These are phyloP conservation scores for Termitomyces sp. DNA, from an alignment of 768 basidiomycete species.

Conservation along the genomic window DNA sequence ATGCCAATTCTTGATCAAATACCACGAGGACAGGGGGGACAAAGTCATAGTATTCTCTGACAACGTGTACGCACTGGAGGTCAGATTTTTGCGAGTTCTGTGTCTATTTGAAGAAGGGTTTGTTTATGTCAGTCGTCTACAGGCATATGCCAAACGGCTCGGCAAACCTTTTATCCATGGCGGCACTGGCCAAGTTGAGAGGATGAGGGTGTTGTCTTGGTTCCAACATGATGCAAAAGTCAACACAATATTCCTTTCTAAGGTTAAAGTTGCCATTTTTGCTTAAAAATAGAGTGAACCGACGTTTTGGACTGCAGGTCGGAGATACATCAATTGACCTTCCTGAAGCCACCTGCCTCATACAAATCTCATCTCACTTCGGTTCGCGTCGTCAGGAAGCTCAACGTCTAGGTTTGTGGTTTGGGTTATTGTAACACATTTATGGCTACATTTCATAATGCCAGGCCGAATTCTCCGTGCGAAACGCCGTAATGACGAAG, in stretches of 20 bases:
- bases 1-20: constrained; percentile 97
- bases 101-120: background rate
- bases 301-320: constrained; percentile 45
- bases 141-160: constrained; percentile 93
- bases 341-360: constrained; percentile 97
- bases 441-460: background rate
- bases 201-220: constrained; percentile 90
- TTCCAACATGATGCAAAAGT: constrained; percentile 95
- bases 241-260: constrained; percentile 98
- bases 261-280: constrained; percentile 42
- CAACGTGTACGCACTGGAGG: constrained; percentile 96
- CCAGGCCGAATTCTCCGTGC: constrained; percentile 93
- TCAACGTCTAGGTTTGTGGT: constrained; percentile 75
- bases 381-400: constrained; percentile 98
- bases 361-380: constrained; percentile 99
- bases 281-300: background rate
- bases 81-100: constrained; percentile 27
- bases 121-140: constrained; percentile 6
- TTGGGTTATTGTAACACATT: constrained; percentile 5
- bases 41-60: constrained; percentile 99
- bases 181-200: constrained; percentile 88
- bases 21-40: constrained; percentile 95
- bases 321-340: constrained; percentile 99
- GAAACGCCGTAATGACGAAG: constrained; percentile 97
- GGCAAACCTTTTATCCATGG: constrained; percentile 96